A percentile compares a stretch with the other conserved stretches of the same genome.
phyloP scores from a whole-genome alignment of 768 basidiomycete species.

The Lentinula sp. region DNA sequence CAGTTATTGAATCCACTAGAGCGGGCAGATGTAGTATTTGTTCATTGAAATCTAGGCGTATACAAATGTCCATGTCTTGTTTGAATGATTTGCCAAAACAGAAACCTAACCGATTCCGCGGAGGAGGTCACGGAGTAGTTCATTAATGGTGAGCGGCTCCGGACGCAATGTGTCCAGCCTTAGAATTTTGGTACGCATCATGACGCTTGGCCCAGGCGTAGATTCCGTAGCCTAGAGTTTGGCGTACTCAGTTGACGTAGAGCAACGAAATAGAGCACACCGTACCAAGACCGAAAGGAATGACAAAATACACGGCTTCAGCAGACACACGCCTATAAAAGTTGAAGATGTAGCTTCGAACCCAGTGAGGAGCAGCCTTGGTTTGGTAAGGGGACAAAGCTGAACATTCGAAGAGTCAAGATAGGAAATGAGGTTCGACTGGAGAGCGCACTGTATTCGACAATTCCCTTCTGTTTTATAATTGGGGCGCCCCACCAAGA shows the following conservation, averaged over 20 bases:
- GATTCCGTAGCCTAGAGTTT: slow-evolving; percentile 51
- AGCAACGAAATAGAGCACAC: slow-evolving; percentile 11
- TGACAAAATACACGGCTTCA: slow-evolving; percentile 71
- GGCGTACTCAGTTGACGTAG: neutral
- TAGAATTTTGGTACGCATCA: slow-evolving; percentile 67
- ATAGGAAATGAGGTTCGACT: neutral
- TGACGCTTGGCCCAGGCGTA: slow-evolving; percentile 77
- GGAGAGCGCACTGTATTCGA: slow-evolving; percentile 67
- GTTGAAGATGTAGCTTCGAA: slow-evolving; percentile 80
- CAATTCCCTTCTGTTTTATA: slow-evolving; percentile 70
- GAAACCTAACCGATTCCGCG: neutral
- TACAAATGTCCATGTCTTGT: neutral
- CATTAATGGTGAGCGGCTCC: slow-evolving; percentile 23
- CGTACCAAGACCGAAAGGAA: slow-evolving; percentile 77
- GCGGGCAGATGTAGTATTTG: neutral
- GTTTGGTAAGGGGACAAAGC: slow-evolving; percentile 82
- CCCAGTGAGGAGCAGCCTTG: slow-evolving; percentile 62
- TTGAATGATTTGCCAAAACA: neutral
- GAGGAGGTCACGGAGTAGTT: neutral
- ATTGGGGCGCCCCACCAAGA: slow-evolving; percentile 87
- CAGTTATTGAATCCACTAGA: neutral
- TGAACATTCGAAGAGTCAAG: slow-evolving; percentile 20
- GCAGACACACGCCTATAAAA: slow-evolving; percentile 72
- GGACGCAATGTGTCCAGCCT: slow-evolving; percentile 66
- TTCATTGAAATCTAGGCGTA: neutral